Conservation (phyloP, 2,329 filamentous ascomycete genomes). For the Amylocarpus encephaloides region DNA sequence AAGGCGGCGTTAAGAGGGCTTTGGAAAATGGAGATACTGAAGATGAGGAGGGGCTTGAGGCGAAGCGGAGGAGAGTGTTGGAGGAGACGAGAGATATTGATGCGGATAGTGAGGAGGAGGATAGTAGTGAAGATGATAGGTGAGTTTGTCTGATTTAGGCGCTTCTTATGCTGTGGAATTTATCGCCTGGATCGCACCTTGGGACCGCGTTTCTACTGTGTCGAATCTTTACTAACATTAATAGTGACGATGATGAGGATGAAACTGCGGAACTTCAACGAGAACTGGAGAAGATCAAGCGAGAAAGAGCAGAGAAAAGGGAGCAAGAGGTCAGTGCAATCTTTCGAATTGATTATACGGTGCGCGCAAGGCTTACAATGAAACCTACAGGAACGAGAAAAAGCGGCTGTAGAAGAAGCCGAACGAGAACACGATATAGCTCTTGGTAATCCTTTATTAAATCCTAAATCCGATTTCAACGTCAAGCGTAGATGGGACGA, state of each 20-base stretch:
- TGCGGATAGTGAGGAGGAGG: constrained; percentile 64
- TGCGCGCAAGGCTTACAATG: constrained; percentile 7
- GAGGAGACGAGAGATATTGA: constrained; percentile 86
- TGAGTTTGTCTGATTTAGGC: constrained; percentile 21
- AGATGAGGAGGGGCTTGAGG: constrained; percentile 62
- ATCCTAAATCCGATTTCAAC: constrained; percentile 73
- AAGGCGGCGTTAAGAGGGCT: constrained; percentile 58
- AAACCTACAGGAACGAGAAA: constrained; percentile 61
- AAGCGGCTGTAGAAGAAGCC: constrained; percentile 74
- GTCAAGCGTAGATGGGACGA: constrained; percentile 96
- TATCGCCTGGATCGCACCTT: not conserved
- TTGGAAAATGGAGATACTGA: constrained; percentile 45
- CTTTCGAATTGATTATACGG: not conserved
- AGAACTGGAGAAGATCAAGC: constrained; percentile 90
- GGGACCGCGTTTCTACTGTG: not conserved
- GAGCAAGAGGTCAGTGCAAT: constrained; percentile 55
- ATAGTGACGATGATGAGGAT: constrained; percentile 66
- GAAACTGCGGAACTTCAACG: constrained; percentile 84
- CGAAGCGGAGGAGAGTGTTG: constrained; percentile 79
- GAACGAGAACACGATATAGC: constrained; percentile 84
- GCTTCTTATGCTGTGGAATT: not conserved
- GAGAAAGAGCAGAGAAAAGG: constrained; percentile 69
- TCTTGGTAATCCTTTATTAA: constrained; percentile 84
- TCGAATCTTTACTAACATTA: constrained; percentile 30
- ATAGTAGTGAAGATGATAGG: constrained; percentile 56